Percentiles rank a stretch among this genome's conserved stretches.
phyloP scores from a whole-genome alignment of 176 grass and related monocot genomes.

The Puccinellia tenuiflora region DNA sequence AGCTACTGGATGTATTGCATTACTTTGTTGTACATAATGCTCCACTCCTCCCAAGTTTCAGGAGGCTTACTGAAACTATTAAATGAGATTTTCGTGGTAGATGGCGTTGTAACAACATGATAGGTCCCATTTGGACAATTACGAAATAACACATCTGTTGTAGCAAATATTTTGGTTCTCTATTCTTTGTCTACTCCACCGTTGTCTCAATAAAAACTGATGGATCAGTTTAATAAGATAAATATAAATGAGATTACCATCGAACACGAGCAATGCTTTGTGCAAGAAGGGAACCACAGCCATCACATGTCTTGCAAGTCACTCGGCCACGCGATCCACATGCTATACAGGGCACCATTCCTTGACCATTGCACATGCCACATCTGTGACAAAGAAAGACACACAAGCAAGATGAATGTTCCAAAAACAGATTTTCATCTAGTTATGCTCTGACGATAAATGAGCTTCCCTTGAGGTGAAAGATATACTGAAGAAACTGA shows the following conservation, averaged over 20 bases:
- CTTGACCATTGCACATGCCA: constrained; percentile 69
- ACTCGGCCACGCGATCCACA: constrained; percentile 72
- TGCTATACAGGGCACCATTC: constrained; percentile 60
- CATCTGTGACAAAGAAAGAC: constrained; percentile 62
- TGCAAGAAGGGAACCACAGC: constrained; percentile 68
- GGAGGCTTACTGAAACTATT: neutral
- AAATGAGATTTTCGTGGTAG: constrained; percentile 5
- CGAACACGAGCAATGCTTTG: constrained; percentile 63
- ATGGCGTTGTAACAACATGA: constrained; percentile 7
- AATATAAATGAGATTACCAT: constrained; percentile 49
- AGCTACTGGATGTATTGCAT: neutral
- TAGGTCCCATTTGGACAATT: constrained; percentile 1
- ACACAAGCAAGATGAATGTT: neutral
- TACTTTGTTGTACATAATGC: neutral
- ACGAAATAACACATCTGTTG: neutral
- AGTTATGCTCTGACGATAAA: neutral
- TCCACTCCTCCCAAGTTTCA: neutral
- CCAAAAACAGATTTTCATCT: neutral
- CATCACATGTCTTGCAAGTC: constrained; percentile 66
- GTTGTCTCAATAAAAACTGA: neutral
- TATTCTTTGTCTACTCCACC: neutral
- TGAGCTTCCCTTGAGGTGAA: constrained; percentile 5
- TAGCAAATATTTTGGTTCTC: neutral
- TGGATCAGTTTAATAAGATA: neutral
- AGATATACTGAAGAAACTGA: neutral